Conservation (phyloP, 78 protist genomes). For the Planoprotostelium fungivorum region DNA sequence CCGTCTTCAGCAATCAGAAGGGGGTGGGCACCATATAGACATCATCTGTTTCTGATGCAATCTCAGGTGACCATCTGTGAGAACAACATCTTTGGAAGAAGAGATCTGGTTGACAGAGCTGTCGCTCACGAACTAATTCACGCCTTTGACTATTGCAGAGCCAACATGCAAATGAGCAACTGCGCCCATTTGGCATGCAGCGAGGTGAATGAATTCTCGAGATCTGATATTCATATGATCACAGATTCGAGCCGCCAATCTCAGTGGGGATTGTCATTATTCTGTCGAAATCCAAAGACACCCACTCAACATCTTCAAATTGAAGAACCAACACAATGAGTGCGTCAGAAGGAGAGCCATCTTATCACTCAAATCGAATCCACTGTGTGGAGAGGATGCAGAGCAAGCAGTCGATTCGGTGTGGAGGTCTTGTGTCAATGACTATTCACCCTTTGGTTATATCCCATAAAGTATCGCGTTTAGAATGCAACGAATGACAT, state of each 20-base stretch:
- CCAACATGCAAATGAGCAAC: slow-evolving; percentile 53
- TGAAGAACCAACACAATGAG: slow-evolving; percentile 19
- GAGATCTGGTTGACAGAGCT: neutral
- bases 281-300: slow-evolving; percentile 13
- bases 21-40: neutral
- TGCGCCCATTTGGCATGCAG: slow-evolving; percentile 74
- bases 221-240: neutral
- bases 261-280: slow-evolving; percentile 79
- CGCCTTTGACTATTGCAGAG: slow-evolving; percentile 72
- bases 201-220: slow-evolving; percentile 36
- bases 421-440: slow-evolving; percentile 41
- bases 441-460: slow-evolving; percentile 31
- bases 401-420: slow-evolving; percentile 19
- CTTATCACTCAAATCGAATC: slow-evolving; percentile 31
- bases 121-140: slow-evolving; percentile 77
- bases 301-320: neutral
- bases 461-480: slow-evolving; percentile 47
- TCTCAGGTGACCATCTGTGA: neutral
- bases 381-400: slow-evolving; percentile 34
- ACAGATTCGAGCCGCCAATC: slow-evolving; percentile 76
- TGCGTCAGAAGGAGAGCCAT: slow-evolving; percentile 52
- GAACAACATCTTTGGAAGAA: neutral
- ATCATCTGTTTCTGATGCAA: neutral
- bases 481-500: too few relatives aligned
- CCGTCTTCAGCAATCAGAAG: neutral